Evolutionary conservation across 148 eudicot genomes (phyloP), one percentile per base, ranked within the genome.

Genomic region (Bassia scoparia): DNA sequence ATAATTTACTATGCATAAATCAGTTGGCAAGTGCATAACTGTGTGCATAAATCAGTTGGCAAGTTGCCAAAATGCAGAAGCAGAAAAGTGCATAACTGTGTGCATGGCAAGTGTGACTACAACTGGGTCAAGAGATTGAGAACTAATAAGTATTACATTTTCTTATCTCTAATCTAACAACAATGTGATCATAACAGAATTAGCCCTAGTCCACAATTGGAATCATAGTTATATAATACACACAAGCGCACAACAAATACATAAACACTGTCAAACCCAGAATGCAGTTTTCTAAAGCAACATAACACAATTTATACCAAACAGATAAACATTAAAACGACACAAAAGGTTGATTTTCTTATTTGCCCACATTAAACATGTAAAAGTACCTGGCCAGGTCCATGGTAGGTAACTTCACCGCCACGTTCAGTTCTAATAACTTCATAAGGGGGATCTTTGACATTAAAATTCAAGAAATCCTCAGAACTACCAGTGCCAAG

Each of bases 381-480:
- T 31, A 13, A 64, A 20, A 10, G 21, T 81, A 94, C 98, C 98
- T 95, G 99, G 30, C 99, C 97, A 53, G 99, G 99, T 26, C 99
- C 99, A 86, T 92, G 99, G 76, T 88, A 95, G 20, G 99, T 95
- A 80, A 92, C 99, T 84, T 95, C 96, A n/a, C 99, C 97, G 21
- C 97, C 97, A 7, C 96, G 91, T 81, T 95, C 99, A 0, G 93
- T 91, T 74, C 94, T 84, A 73, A 86, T 80, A 63, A 91, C 78
- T 72, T 87, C 89, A 54, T 74, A 85, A 77, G 92, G 97, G 15
- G 97, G 72, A 61, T 85, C 61, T 16, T 85, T 72, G 29, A 86
- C 69, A 71, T 89, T 84, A 79, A 91, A 95, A 67, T 86, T 84
- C 81, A 95, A 79, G 81, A 60, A 84, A 27, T 78, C 86, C 82